Evolutionary conservation across 805 yeast genomes (phyloP).

Genomic region (Cyberlindnera maclurae): DNA sequence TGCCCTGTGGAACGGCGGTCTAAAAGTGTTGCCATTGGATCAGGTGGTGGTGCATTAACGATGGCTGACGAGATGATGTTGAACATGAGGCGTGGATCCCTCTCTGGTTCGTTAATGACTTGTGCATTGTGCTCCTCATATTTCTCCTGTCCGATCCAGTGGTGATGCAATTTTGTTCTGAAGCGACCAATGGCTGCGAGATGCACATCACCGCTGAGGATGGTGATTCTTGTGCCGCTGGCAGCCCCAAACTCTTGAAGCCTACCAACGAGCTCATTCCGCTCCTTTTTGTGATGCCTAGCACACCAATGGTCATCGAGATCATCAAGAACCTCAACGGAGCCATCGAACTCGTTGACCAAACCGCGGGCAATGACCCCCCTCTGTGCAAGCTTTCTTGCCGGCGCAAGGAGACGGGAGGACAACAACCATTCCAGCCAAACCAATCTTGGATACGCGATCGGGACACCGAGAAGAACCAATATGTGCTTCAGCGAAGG

Average conservation of each 20-base stretch:
- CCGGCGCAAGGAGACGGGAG: constrained; percentile 54
- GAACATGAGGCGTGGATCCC: constrained; percentile 70
- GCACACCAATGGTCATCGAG: constrained; percentile 97
- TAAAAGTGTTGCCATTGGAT: constrained; percentile 70
- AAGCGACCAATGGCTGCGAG: constrained; percentile 78
- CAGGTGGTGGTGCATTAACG: constrained; percentile 89
- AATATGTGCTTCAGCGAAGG: constrained; percentile 65
- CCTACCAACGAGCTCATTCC: constrained; percentile 59
- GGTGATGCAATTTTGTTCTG: constrained; percentile 45
- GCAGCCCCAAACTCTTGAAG: constrained; percentile 61
- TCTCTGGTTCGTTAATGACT: constrained; percentile 44
- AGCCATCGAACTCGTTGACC: constrained; percentile 88
- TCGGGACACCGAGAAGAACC: constrained; percentile 89
- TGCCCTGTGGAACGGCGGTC: constrained; percentile 61
- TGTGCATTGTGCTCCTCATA: constrained; percentile 32
- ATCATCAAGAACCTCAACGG: constrained; percentile 86
- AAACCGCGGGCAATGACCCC: constrained; percentile 64
- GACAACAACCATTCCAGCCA: constrained; percentile 78
- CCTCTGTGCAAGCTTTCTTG: constrained; percentile 50
- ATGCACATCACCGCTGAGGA: constrained; percentile 92
- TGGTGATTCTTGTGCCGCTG: constrained; percentile 67
- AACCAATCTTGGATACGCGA: constrained; percentile 88
- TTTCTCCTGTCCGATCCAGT: constrained; percentile 28
- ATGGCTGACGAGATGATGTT: constrained; percentile 89
- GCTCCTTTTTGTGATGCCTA: constrained; percentile 73